Evolutionary conservation across 1,284 basidiomycete species (phyloP).

Genomic region (Clitocybe nebularis): DNA sequence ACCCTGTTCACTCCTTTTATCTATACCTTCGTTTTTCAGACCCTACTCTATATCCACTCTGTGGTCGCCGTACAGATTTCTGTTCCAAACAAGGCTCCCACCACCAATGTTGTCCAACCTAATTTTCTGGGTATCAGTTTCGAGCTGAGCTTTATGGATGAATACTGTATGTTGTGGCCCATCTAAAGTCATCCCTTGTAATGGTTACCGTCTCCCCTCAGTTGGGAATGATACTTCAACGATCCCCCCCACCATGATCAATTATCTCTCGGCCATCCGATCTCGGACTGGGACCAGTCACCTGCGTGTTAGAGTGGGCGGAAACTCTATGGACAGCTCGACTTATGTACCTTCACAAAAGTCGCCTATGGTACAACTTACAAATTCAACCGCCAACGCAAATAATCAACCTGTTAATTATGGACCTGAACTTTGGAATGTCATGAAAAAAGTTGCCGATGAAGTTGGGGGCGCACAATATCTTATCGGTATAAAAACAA

Average conservation of each 20-base stretch:
- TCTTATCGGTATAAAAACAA: constrained; percentile 34
- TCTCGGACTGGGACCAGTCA: constrained; percentile 30
- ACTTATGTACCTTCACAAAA: constrained; percentile 35
- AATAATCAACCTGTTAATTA: constrained; percentile 46
- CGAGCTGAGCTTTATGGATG: constrained; percentile 37
- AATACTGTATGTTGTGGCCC: constrained; percentile 28
- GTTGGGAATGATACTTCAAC: constrained; percentile 37
- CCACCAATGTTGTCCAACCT: constrained; percentile 28
- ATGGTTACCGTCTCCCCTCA: constrained; percentile 17
- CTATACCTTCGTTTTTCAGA: constrained; percentile 7
- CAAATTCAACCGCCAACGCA: constrained; percentile 29
- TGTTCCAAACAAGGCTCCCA: constrained; percentile 24
- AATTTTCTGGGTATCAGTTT: constrained; percentile 41
- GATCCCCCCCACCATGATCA: constrained; percentile 32
- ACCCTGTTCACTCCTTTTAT: constrained; percentile 17
- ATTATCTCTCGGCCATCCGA: constrained; percentile 34
- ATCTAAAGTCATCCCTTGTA: neutral
- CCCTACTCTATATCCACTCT: constrained; percentile 7
- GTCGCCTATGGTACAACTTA: constrained; percentile 37
- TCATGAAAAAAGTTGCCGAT: constrained; percentile 37
- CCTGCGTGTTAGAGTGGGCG: constrained; percentile 45
- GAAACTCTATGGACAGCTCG: constrained; percentile 41
- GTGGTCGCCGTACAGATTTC: constrained; percentile 22
- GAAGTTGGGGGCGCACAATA: constrained; percentile 36
- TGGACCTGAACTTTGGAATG: constrained; percentile 42